These are phyloP conservation scores for Flueggea neowawraea DNA, from an alignment of 441 rosid species.

Conservation along the genomic window DNA sequence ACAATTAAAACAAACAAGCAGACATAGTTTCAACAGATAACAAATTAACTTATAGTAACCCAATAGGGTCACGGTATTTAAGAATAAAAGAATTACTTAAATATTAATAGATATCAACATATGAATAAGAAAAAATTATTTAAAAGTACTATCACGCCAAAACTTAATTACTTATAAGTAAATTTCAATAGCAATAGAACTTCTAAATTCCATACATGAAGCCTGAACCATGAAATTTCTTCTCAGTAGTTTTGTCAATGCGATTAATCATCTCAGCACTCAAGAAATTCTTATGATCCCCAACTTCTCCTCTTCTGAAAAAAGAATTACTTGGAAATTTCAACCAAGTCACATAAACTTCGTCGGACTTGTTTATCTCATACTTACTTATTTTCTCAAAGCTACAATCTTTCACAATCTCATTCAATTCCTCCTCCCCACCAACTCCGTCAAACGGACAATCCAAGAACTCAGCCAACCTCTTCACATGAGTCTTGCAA, in stretches of 20 bases:
- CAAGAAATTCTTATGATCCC: neutral
- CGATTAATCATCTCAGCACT: neutral
- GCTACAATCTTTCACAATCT: neutral
- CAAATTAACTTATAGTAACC: no score
- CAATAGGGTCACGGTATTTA: no score
- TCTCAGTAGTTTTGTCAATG: neutral
- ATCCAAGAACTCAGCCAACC: slow-evolving; percentile 9
- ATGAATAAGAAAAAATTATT: no score
- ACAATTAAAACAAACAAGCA: no score
- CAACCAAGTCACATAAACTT: neutral
- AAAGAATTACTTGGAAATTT: neutral
- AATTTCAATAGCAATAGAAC: no score
- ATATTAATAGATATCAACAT: no score
- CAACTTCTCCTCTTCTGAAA: neutral
- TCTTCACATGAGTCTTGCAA: neutral
- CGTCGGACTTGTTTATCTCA: neutral
- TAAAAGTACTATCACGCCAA: no score
- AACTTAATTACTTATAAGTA: no score
- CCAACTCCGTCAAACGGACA: neutral
- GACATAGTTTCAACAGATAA: no score
- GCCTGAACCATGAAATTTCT: slow-evolving; percentile 1
- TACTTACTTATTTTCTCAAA: neutral
- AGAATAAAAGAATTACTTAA: no score
- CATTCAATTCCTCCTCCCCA: neutral
- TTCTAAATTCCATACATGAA: slow-evolving; percentile 1